Base-by-base conservation (phyloP, 106 monocot species). In the Dioscorea dumetorum region DNA sequence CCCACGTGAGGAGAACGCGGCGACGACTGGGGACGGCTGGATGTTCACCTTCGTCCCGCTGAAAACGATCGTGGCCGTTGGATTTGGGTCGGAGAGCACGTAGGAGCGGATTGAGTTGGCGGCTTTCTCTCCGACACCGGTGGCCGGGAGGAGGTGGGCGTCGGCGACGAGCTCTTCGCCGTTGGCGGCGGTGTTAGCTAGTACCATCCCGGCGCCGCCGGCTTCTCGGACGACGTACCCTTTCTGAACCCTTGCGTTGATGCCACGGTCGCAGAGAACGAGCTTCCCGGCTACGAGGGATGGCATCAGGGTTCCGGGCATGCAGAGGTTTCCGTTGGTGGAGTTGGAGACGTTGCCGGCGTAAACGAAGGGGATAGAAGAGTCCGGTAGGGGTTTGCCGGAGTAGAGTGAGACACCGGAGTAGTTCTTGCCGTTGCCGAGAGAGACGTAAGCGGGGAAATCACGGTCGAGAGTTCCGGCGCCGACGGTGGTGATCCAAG, bases 161-260 rank as follows among this genome's bases (percentile, higher is more conserved):
- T 99, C 99, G 57, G 99, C 99, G 18, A 99, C 99, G 31, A 99
- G 87, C 77, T 99, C 99, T 49, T 99, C 99, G 13, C 99, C 93
- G 69, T 87, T 93, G 6, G 83, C 78, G 28, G 76, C 90, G 22
- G 87, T 87, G 77, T 99, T 99, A 12, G 90, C 80, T 0, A 99
- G 71, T 8, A 99, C 74, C 99, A 99, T 93, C 8, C 93, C 99
- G n/a, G 65, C 75, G 2, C 93, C 93, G 20, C 99, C 99, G 22
- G 93, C 99, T 14, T 80, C 79, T 24, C 64, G 78, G 49, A 99
- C 99, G 12, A 87, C 99, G 69, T 61, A 66, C 0, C 99, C 99
- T 73, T 99, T 99, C 73, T 92, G 87, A 19, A 93, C 99, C 63
- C 99, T 62, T 22, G 99, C 69, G 59, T 74, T 99, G 60, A 88